Conservation (phyloP, 2,329 filamentous ascomycete species). For the Trichoderma polysporum region DNA sequence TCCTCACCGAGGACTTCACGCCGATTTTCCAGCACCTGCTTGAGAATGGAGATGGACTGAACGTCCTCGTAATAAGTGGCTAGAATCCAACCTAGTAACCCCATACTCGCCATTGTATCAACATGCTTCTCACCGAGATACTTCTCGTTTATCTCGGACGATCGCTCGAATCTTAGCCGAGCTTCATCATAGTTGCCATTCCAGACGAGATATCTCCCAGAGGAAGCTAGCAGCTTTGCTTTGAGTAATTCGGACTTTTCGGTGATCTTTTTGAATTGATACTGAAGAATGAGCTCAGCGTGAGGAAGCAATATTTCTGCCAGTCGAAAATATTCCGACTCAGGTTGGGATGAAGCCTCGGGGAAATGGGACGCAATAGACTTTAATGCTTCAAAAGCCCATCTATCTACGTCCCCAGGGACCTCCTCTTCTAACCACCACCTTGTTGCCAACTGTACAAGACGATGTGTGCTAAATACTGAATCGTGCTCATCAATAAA, state of each 20-base stretch:
- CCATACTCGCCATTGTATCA: constrained; percentile 13
- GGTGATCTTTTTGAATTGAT: constrained; percentile 3
- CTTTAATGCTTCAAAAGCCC: constrained; percentile 12
- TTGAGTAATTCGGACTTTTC: not conserved
- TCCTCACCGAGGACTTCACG: constrained; percentile 7
- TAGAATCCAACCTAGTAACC: constrained; percentile 5
- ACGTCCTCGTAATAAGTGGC: not conserved
- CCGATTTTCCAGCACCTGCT: not conserved
- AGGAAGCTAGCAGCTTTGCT: constrained; percentile 8
- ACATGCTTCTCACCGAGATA: constrained; percentile 12
- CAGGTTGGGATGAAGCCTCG: not conserved
- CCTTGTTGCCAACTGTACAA: constrained; percentile 16
- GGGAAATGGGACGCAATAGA: constrained; percentile 7
- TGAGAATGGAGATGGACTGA: not conserved
- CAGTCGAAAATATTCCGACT: not conserved
- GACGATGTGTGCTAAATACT: constrained; percentile 16
- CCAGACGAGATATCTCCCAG: constrained; percentile 13
- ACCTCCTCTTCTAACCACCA: constrained; percentile 20
- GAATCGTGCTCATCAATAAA: constrained; percentile 13
- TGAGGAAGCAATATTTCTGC: constrained; percentile 15
- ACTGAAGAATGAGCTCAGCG: constrained; percentile 15
- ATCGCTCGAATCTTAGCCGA: constrained; percentile 5
- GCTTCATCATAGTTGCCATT: constrained; percentile 13
- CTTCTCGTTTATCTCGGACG: not conserved
- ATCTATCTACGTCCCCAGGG: not conserved